Evolutionary conservation across 164 flowering plant genomes (phyloP).

Genomic region (Macadamia integrifolia): DNA sequence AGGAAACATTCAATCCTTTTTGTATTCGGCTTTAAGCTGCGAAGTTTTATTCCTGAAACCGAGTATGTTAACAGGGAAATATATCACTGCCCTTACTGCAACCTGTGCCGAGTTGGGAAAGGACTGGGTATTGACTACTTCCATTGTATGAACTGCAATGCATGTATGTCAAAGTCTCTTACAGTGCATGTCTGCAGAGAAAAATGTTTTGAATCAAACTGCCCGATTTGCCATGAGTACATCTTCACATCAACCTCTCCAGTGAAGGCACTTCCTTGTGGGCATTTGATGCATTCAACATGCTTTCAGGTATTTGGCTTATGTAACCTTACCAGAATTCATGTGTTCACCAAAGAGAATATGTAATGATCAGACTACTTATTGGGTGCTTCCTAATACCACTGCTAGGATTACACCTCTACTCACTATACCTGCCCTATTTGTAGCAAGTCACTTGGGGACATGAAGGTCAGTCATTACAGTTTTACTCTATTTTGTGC

Average conservation of each 20-base stretch:
- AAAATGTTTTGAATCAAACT: conserved; percentile 72
- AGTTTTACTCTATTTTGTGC: background rate
- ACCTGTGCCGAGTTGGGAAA: conserved; percentile 83
- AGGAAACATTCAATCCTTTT: too few relatives aligned
- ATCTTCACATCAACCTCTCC: conserved; percentile 77
- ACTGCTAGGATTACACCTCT: conserved; percentile 66
- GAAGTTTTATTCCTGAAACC: conserved; percentile 12
- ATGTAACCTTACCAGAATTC: background rate
- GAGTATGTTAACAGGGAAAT: conserved; percentile 50
- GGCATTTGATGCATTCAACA: conserved; percentile 90
- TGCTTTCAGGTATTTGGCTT: conserved; percentile 69
- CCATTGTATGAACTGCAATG: conserved; percentile 98
- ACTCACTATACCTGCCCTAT: conserved; percentile 78
- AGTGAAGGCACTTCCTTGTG: conserved; percentile 81
- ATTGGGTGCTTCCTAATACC: conserved; percentile 13
- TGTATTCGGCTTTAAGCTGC: background rate
- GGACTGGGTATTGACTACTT: conserved; percentile 86
- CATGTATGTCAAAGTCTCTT: conserved; percentile 71
- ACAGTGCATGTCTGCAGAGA: conserved; percentile 63
- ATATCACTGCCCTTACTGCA: conserved; percentile 95
- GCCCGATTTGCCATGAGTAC: conserved; percentile 88
- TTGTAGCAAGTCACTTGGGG: conserved; percentile 89
- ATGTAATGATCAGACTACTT: background rate
- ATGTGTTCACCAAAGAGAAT: background rate
- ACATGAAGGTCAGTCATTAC: conserved; percentile 74